Evolutionary conservation across 352 stramenopile genomes (phyloP), one percentile per base, ranked within the genome.

Genomic region (Phytophthora ohioensis): DNA sequence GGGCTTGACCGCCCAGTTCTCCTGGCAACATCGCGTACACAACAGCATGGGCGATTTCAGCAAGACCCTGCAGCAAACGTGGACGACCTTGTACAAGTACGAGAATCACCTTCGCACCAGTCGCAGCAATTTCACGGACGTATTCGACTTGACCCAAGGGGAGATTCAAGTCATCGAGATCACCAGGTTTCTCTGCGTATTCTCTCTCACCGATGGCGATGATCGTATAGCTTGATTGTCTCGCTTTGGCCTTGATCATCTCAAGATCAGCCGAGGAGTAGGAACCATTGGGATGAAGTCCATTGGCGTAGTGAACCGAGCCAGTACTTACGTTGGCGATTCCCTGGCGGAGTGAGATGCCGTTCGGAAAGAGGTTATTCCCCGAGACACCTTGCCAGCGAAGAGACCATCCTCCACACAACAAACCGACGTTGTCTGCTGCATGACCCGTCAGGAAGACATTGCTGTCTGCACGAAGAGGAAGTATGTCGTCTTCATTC

Each of bases 141-240:
- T 97, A 97, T 42, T 90, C 81, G 54, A 94, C 66, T 71, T 97
- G 88, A 35, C 90, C 88, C 7, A 35, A 17, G 1, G 91, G 84
- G 21, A 97, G 73, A 3, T 79, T 79, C 15, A 96, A 60, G 57
- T 97, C 84, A n/a, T 93, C 69, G 7, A 97, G 80, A 71, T 98
- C 92, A 10, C 92, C 92, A 17, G 81, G 84, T 42, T 97, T 97
- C 67, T 98, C 92, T 1, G 91, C 82, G 66, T 97, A 98, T 15
- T 76, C 64, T 11, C 36, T 58, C 71, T 98, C 92, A 53, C 92
- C 92, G 21, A 97, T 84, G 35, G 79, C 85, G 6, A 95, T 63
- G 34, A 97, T 82, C 0, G 89, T 92, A 69, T 90, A 85, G 7
- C 60, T 52, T 0, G 81, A 64, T 46, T 39, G 15, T 6, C 15